Evolutionary conservation across 1,284 basidiomycete genomes (phyloP).

Genomic region (Cutaneotrichosporon cutaneum): DNA sequence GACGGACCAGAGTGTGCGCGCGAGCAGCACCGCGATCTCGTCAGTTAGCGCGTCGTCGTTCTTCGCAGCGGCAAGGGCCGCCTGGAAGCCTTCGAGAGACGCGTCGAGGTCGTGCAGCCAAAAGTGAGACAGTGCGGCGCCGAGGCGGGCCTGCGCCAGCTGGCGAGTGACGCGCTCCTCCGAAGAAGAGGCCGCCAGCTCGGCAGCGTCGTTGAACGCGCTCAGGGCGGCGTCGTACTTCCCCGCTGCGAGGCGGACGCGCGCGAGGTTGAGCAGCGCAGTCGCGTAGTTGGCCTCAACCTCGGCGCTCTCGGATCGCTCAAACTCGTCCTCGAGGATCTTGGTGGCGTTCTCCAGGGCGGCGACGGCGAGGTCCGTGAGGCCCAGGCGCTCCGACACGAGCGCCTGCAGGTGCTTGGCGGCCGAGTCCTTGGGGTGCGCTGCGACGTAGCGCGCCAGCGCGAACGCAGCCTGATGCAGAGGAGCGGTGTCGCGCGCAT

Average conservation of each 20-base stretch:
- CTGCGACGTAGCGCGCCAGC: conserved; percentile 71
- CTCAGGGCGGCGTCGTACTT: conserved; percentile 65
- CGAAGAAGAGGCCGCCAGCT: conserved; percentile 58
- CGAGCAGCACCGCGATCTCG: conserved; percentile 71
- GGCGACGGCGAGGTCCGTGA: conserved; percentile 65
- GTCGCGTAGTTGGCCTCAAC: conserved; percentile 78
- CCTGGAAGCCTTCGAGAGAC: conserved; percentile 67
- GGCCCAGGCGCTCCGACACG: conserved; percentile 78
- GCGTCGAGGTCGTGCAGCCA: conserved; percentile 64
- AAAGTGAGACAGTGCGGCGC: conserved; percentile 69
- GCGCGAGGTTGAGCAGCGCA: conserved; percentile 77
- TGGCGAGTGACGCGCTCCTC: conserved; percentile 26
- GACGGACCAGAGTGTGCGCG: conserved; percentile 77
- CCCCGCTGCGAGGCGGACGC: conserved; percentile 65
- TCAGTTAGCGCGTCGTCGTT: conserved; percentile 60
- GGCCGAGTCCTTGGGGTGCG: conserved; percentile 66
- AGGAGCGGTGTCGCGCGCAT: conserved; percentile 43
- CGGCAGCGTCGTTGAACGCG: conserved; percentile 70
- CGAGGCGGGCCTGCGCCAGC: conserved; percentile 65
- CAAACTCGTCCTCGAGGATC: conserved; percentile 82
- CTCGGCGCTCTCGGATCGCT: conserved; percentile 73
- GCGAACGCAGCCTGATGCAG: conserved; percentile 72
- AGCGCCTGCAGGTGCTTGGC: conserved; percentile 84
- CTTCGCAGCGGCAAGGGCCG: conserved; percentile 60
- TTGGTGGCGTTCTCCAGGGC: conserved; percentile 59